Evolutionary conservation across 1,284 basidiomycete species (phyloP).

Genomic region (Ceratobasidium sp.): DNA sequence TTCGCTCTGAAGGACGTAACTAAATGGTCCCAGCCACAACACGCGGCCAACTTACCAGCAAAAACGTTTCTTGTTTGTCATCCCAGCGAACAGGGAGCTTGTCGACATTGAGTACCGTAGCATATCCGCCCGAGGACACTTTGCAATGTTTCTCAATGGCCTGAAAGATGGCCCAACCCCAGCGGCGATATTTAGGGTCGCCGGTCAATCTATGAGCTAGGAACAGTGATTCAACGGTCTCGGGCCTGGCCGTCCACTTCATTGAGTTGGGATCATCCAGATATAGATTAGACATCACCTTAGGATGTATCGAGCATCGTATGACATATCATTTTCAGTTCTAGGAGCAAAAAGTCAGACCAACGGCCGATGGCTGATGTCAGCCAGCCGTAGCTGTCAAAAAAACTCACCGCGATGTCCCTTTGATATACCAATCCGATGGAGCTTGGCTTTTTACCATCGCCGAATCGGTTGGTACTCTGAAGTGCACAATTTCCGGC

Average conservation of each 20-base stretch:
- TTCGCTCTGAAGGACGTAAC: slow-evolving; percentile 65
- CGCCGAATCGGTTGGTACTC: slow-evolving; percentile 59
- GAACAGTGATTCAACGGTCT: slow-evolving; percentile 93
- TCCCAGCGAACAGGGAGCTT: slow-evolving; percentile 69
- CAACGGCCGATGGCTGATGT: background rate
- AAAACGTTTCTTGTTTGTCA: slow-evolving; percentile 96
- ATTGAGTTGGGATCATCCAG: background rate
- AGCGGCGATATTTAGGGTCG: slow-evolving; percentile 78
- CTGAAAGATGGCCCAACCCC: slow-evolving; percentile 90
- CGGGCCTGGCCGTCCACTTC: slow-evolving; percentile 63
- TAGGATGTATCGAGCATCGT: slow-evolving; percentile 91
- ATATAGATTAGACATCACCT: slow-evolving; percentile 54
- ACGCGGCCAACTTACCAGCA: slow-evolving; percentile 63
- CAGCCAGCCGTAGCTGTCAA: background rate
- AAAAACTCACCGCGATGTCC: slow-evolving; percentile 58
- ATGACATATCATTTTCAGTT: slow-evolving; percentile 41
- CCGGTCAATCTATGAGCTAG: slow-evolving; percentile 85
- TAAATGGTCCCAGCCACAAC: background rate
- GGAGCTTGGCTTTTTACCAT: slow-evolving; percentile 49
- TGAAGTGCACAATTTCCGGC: slow-evolving; percentile 84
- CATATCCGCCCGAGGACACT: slow-evolving; percentile 81
- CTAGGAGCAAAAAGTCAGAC: background rate
- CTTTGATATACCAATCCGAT: slow-evolving; percentile 89
- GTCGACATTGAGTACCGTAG: slow-evolving; percentile 85
- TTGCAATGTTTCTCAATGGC: slow-evolving; percentile 85